Percentiles rank a stretch among this genome's conserved stretches.
These are phyloP conservation scores for Dioszegia crocea DNA, from an alignment of 768 basidiomycete genomes.

Conservation along the genomic window DNA sequence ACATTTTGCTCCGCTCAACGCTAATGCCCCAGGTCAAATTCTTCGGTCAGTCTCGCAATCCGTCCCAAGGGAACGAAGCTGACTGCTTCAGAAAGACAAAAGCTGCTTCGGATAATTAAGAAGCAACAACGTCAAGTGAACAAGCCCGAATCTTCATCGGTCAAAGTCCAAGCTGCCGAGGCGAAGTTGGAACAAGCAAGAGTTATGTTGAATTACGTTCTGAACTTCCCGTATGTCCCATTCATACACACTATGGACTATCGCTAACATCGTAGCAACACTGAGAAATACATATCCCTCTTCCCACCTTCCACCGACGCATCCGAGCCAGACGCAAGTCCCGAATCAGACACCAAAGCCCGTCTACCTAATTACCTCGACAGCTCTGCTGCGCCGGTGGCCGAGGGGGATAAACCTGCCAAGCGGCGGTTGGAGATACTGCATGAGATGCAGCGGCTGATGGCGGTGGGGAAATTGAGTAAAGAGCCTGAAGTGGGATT, in stretches of 20 bases:
- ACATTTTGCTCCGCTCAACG: background rate
- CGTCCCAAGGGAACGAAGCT: constrained; percentile 19
- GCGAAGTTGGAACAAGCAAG: constrained; percentile 60
- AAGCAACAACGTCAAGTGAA: background rate
- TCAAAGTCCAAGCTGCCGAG: background rate
- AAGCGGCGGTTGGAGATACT: constrained; percentile 28
- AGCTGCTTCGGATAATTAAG: constrained; percentile 3
- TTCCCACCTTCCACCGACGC: constrained; percentile 60
- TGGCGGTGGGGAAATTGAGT: constrained; percentile 24
- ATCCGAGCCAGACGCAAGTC: constrained; percentile 1
- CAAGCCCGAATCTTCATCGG: background rate
- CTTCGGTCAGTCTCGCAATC: constrained; percentile 70
- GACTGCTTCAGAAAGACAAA: background rate
- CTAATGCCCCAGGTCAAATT: constrained; percentile 61
- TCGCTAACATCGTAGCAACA: constrained; percentile 57
- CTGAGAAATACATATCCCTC: constrained; percentile 81
- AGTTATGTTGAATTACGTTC: constrained; percentile 85
- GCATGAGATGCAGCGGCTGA: constrained; percentile 24
- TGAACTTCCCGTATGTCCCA: constrained; percentile 56
- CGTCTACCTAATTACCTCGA: constrained; percentile 12
- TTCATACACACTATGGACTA: constrained; percentile 32
- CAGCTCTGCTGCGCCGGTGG: constrained; percentile 9
- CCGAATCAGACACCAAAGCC: constrained; percentile 6
- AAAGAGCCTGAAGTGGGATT: constrained; percentile 25
- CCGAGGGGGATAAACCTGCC: constrained; percentile 13